Conservation (phyloP, 345 rosid species). For the Hypericum perforatum region DNA sequence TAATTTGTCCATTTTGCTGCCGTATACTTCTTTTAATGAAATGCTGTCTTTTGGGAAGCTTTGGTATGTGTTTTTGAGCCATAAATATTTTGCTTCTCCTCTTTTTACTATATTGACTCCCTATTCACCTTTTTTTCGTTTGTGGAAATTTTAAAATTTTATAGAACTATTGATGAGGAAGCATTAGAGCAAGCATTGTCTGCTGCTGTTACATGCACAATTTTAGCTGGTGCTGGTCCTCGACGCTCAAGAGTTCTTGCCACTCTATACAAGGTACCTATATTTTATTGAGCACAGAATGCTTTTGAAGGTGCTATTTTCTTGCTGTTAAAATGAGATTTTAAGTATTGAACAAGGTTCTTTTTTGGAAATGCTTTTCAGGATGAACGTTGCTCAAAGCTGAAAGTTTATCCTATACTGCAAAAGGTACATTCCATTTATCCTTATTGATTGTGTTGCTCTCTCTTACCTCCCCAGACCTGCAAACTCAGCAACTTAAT, state of each 20-base stretch:
- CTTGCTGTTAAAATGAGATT: background rate
- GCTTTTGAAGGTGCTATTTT: background rate
- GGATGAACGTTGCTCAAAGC: slow-evolving; percentile 95
- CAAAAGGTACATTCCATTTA: slow-evolving; percentile 50
- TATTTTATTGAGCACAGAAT: slow-evolving; percentile 1
- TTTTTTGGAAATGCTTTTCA: slow-evolving; percentile 22
- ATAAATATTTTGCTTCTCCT: background rate
- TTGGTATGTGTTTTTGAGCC: background rate
- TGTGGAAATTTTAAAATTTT: background rate
- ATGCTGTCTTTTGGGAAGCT: background rate
- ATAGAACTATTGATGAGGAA: slow-evolving; percentile 85
- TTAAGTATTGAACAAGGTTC: slow-evolving; percentile 8
- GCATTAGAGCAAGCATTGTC: slow-evolving; percentile 86
- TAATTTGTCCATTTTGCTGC: too few species aligned
- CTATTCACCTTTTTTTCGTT: slow-evolving; percentile 1
- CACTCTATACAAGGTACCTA: slow-evolving; percentile 67
- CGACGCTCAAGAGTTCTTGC: slow-evolving; percentile 95
- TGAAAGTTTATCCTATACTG: slow-evolving; percentile 87
- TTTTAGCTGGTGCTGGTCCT: slow-evolving; percentile 97
- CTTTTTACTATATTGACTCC: background rate
- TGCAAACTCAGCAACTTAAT: background rate
- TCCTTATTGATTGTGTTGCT: background rate
- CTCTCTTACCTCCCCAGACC: background rate
- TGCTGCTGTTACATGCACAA: slow-evolving; percentile 95
- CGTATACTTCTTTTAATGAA: too few species aligned